Evolutionary conservation across 768 basidiomycete genomes (phyloP).

Genomic region (Exidia glandulosa): DNA sequence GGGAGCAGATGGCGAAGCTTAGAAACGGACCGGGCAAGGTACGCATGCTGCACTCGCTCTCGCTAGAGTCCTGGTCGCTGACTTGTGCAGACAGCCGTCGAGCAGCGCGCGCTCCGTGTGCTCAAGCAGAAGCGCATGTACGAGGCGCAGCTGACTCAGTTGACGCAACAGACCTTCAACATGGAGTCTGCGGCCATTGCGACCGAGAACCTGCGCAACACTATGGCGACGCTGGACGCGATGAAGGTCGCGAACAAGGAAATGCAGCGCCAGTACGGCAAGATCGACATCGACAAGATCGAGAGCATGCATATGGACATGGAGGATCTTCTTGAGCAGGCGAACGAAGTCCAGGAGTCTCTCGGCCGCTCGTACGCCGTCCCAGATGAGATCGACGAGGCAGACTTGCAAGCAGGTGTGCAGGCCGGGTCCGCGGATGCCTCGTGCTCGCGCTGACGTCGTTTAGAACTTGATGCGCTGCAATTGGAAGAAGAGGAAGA

Average conservation of each 20-base stretch:
- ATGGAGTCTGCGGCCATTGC: slow-evolving; percentile 94
- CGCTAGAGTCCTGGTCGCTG: not conserved
- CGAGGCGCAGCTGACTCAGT: slow-evolving; percentile 80
- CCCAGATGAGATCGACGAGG: slow-evolving; percentile 96
- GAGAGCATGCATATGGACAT: slow-evolving; percentile 98
- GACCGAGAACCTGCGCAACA: slow-evolving; percentile 96
- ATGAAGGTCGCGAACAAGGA: slow-evolving; percentile 96
- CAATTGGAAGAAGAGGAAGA: slow-evolving; percentile 89
- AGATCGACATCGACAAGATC: slow-evolving; percentile 95
- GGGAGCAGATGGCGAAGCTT: slow-evolving; percentile 92
- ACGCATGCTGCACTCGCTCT: slow-evolving; percentile 5
- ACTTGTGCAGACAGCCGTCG: slow-evolving; percentile 62
- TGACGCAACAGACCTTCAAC: slow-evolving; percentile 93
- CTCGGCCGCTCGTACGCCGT: slow-evolving; percentile 90
- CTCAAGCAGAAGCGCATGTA: slow-evolving; percentile 96
- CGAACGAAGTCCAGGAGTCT: slow-evolving; percentile 95
- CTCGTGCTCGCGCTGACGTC: not conserved
- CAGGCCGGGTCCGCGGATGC: slow-evolving; percentile 3
- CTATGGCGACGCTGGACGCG: slow-evolving; percentile 97
- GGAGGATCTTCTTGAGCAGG: slow-evolving; percentile 90
- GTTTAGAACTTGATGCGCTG: slow-evolving; percentile 82
- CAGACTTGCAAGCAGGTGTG: slow-evolving; percentile 88
- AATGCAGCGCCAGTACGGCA: slow-evolving; percentile 92
- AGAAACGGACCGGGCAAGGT: slow-evolving; percentile 94
- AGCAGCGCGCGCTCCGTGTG: slow-evolving; percentile 86